These are phyloP conservation scores for Colletotrichum sansevieriae DNA, from an alignment of 2,329 filamentous ascomycete species.

Conservation along the genomic window DNA sequence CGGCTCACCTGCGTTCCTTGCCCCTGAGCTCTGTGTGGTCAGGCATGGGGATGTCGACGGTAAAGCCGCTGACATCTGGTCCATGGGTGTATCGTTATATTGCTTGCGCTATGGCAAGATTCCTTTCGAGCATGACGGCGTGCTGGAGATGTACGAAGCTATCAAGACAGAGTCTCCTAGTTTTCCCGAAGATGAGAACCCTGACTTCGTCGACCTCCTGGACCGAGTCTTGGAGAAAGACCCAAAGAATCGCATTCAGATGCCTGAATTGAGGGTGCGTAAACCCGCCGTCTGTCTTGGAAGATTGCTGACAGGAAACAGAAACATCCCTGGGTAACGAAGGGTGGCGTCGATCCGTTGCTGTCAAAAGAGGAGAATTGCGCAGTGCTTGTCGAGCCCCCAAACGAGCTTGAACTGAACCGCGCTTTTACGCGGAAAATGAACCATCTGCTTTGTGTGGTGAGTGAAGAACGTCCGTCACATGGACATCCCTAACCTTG, in stretches of 20 bases:
- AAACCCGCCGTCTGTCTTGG: too few relatives aligned
- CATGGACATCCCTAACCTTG: conserved; percentile 29
- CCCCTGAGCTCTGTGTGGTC: conserved; percentile 89
- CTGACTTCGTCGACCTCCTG: conserved; percentile 82
- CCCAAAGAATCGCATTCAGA: conserved; percentile 83
- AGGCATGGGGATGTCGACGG: conserved; percentile 91
- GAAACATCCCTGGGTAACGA: conserved; percentile 95
- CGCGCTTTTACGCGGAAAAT: conserved; percentile 92
- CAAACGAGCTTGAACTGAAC: conserved; percentile 91
- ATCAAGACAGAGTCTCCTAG: conserved; percentile 79
- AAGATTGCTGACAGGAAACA: conserved; percentile 54
- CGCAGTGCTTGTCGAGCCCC: conserved; percentile 80
- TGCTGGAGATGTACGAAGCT: conserved; percentile 90
- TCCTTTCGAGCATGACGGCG: conserved; percentile 83
- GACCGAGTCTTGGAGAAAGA: conserved; percentile 84
- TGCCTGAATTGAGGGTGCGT: conserved; percentile 84
- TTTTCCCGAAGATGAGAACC: conserved; percentile 73
- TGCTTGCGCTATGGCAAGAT: conserved; percentile 91
- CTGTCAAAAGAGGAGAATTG: conserved; percentile 90
- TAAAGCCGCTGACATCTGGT: conserved; percentile 95
- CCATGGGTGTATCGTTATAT: conserved; percentile 95
- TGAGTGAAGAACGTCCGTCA: conserved; percentile 55
- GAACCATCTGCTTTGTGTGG: conserved; percentile 86
- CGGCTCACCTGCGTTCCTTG: conserved; percentile 93
- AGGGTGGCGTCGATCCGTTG: conserved; percentile 80